Percentiles rank a stretch among this genome's conserved stretches.
phyloP scores from a whole-genome alignment of 1,284 basidiomycete genomes.

The Cryptococcus sp. region DNA sequence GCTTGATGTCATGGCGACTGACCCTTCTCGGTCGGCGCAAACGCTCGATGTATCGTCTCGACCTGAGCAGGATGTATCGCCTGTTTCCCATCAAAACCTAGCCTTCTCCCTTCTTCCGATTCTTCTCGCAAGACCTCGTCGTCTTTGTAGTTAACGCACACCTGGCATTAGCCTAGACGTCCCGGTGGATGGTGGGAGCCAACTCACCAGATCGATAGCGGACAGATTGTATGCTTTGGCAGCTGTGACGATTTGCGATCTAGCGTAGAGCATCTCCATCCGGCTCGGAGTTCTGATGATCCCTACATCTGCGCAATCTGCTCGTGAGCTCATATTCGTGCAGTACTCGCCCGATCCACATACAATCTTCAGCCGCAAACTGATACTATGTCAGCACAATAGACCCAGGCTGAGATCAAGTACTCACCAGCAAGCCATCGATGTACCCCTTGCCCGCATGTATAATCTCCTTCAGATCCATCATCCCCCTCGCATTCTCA shows the following conservation, averaged over 20 bases:
- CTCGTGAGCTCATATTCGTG: neutral
- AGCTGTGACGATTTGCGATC: conserved; percentile 75
- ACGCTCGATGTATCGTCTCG: conserved; percentile 68
- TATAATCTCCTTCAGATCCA: conserved; percentile 33
- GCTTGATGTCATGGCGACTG: conserved; percentile 5
- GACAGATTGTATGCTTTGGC: conserved; percentile 79
- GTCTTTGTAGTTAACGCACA: conserved; percentile 86
- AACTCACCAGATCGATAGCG: conserved; percentile 77
- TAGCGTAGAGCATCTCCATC: conserved; percentile 72
- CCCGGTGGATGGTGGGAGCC: neutral
- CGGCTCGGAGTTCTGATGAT: conserved; percentile 72
- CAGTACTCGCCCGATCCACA: conserved; percentile 21
- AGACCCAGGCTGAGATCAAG: neutral
- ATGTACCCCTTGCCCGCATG: conserved; percentile 34
- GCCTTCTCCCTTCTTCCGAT: conserved; percentile 65
- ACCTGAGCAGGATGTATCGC: conserved; percentile 89
- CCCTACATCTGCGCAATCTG: conserved; percentile 71
- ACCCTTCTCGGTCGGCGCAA: conserved; percentile 70
- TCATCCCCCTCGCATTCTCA: conserved; percentile 63
- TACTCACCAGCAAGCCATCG: conserved; percentile 31
- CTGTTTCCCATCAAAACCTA: conserved; percentile 92
- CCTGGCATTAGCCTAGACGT: conserved; percentile 50
- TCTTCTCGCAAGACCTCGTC: conserved; percentile 64
- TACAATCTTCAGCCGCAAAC: conserved; percentile 90
- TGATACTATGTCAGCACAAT: conserved; percentile 31